Percentiles rank a stretch among this genome's conserved stretches.
Conservation (phyloP, 2,329 filamentous ascomycete species). For the Colletotrichum nymphaeae region DNA sequence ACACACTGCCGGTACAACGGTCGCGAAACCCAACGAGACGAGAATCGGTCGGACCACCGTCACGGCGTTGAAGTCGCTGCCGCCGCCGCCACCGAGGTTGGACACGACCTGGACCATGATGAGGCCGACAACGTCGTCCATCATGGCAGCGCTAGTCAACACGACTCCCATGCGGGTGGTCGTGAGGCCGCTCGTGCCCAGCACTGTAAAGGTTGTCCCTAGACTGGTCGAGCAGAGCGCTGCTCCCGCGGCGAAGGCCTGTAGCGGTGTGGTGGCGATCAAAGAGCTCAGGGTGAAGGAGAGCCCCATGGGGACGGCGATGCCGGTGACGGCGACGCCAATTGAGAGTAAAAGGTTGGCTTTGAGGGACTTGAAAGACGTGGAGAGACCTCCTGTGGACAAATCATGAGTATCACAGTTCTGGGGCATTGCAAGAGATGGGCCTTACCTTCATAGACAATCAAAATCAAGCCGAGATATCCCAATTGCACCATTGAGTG, state of each 20-base stretch:
- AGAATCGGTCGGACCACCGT: conserved; percentile 58
- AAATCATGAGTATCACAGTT: neutral
- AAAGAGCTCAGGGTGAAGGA: conserved; percentile 70
- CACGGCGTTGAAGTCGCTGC: conserved; percentile 41
- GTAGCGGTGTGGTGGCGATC: conserved; percentile 61
- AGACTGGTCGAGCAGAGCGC: conserved; percentile 80
- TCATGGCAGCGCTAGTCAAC: conserved; percentile 79
- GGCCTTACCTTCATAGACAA: conserved; percentile 74
- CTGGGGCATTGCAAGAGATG: neutral
- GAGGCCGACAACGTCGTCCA: conserved; percentile 83
- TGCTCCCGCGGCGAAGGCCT: conserved; percentile 79
- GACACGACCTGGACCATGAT: conserved; percentile 83
- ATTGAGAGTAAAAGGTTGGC: conserved; percentile 71
- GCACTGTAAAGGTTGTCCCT: conserved; percentile 74
- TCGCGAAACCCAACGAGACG: conserved; percentile 63
- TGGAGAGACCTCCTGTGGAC: conserved; percentile 66
- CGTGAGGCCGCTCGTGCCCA: conserved; percentile 55
- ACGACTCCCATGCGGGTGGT: conserved; percentile 67
- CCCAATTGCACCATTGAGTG: conserved; percentile 72
- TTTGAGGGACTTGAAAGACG: conserved; percentile 63
- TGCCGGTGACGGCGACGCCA: conserved; percentile 73
- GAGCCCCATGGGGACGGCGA: conserved; percentile 71
- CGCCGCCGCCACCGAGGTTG: conserved; percentile 60
- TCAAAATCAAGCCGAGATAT: conserved; percentile 77
- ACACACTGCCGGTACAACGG: conserved; percentile 59